phyloP scores from a whole-genome alignment of 2,329 filamentous ascomycete genomes.

The Aspergillus sp. region DNA sequence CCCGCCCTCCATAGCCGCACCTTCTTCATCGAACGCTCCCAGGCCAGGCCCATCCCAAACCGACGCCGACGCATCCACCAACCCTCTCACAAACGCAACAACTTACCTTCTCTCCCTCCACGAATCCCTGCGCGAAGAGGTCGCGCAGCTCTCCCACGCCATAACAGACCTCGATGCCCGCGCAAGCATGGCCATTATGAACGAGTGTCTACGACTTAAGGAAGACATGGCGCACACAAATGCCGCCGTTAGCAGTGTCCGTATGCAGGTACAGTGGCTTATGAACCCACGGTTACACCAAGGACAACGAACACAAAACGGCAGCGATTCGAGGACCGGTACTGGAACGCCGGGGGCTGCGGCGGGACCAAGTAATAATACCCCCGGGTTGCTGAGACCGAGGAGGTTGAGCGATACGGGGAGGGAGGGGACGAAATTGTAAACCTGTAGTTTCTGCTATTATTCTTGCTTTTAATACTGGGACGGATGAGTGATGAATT shows the following conservation, averaged over 20 bases:
- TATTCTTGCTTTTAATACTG: neutral
- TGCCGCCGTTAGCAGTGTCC: slow-evolving; percentile 58
- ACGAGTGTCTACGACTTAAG: slow-evolving; percentile 61
- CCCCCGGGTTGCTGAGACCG: slow-evolving; percentile 25
- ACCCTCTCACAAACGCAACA: slow-evolving; percentile 39
- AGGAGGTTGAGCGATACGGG: slow-evolving; percentile 41
- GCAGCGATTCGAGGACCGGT: slow-evolving; percentile 18
- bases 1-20: neutral
- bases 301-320: slow-evolving; percentile 25
- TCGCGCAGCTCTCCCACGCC: slow-evolving; percentile 54
- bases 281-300: slow-evolving; percentile 57
- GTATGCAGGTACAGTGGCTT: slow-evolving; percentile 64
- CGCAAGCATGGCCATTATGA: slow-evolving; percentile 62
- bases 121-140: slow-evolving; percentile 61
- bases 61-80: slow-evolving; percentile 20
- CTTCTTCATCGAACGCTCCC: neutral
- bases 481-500: neutral
- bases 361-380: slow-evolving; percentile 1
- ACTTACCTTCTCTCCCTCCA: slow-evolving; percentile 62
- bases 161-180: slow-evolving; percentile 61
- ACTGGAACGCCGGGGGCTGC: neutral
- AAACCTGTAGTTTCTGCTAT: neutral
- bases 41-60: slow-evolving; percentile 2
- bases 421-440: slow-evolving; percentile 43
- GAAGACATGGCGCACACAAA: slow-evolving; percentile 64